Base-by-base conservation (phyloP, 2,329 filamentous ascomycete species). In the Penicillium sp. region DNA sequence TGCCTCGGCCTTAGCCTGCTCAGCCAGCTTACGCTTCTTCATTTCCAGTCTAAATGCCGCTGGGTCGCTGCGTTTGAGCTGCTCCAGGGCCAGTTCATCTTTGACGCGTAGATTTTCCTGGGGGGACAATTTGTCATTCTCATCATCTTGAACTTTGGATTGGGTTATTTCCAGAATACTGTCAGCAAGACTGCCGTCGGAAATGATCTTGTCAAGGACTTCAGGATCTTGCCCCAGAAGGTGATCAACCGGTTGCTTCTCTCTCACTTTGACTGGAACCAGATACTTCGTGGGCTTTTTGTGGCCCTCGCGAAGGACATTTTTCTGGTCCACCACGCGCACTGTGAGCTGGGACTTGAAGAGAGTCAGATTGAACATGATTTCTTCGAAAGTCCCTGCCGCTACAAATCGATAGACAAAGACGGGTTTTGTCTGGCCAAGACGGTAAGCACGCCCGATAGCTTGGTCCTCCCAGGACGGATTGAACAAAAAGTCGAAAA, bases 381-480 rank as follows among this genome's bases (percentile, higher is more conserved):
- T 81, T 41, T 88, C 84, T 70, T 97, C 92, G 63, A 89, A 92
- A 0, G 91, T 95, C 1, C 91, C 92, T 2, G 86, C 90, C 11
- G 86, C 79, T 26, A 92, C 78, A 60, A 97, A 86, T 19, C 89
- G 88, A 74, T 97, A 97, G 1, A 97, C 91, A 68, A 84, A 93
- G 1, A 96, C 92, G 0, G 84, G 81, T 65, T 93, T 95, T 37
- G 76, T 79, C 72, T 97, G 93, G 0, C 92, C 91, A 33, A 97
- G 84, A 1, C 93, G 90, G 73, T 95, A 96, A 0, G 90, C 89
- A 52, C 93, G 84, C 2, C 91, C 93, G 50, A 96, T 85, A 1
- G 93, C 93, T 74, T 97, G 93, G 66, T 92, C 88, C 72, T 96
- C 93, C 69, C 87, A 82, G 5, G 86, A 83, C 0, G 93, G 93